These are phyloP conservation scores for Phalaenopsis aphrodite DNA, from an alignment of 106 monocot species.

Conservation along the genomic window DNA sequence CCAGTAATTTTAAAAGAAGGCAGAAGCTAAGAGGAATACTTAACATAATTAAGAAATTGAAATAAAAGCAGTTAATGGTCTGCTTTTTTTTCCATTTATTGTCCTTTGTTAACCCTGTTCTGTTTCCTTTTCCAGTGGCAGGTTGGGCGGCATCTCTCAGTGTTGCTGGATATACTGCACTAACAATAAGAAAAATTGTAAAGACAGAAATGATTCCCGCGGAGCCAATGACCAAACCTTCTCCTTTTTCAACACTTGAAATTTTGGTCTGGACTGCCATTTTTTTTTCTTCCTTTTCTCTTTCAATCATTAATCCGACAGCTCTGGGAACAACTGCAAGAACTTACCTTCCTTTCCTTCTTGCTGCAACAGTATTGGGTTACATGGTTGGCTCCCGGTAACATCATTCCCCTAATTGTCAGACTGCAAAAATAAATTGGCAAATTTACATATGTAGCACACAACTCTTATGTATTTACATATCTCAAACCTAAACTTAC, in stretches of 20 bases:
- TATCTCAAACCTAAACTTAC: too few species aligned
- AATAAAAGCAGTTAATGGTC: background rate
- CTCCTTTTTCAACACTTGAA: conserved; percentile 63
- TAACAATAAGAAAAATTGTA: conserved; percentile 73
- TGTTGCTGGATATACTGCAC: conserved; percentile 84
- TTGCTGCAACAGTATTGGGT: conserved; percentile 81
- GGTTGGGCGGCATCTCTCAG: conserved; percentile 91
- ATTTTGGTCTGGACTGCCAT: conserved; percentile 60
- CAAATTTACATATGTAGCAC: background rate
- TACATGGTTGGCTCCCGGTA: conserved; percentile 93
- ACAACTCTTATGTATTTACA: too few species aligned
- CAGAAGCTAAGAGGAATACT: background rate
- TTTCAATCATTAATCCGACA: conserved; percentile 51
- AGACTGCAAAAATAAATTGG: background rate
- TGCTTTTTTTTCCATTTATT: background rate
- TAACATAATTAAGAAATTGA: background rate
- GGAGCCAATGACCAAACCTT: conserved; percentile 82
- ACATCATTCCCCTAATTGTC: conserved; percentile 19
- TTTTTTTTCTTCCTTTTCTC: conserved; percentile 51
- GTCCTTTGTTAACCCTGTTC: background rate
- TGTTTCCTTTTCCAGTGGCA: conserved; percentile 37
- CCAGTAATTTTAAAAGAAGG: background rate
- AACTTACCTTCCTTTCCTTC: conserved; percentile 82
- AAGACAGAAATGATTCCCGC: conserved; percentile 84
- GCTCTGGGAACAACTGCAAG: conserved; percentile 80